phyloP scores from a whole-genome alignment of 345 rosid species.

The Eucalyptus polybractea region DNA sequence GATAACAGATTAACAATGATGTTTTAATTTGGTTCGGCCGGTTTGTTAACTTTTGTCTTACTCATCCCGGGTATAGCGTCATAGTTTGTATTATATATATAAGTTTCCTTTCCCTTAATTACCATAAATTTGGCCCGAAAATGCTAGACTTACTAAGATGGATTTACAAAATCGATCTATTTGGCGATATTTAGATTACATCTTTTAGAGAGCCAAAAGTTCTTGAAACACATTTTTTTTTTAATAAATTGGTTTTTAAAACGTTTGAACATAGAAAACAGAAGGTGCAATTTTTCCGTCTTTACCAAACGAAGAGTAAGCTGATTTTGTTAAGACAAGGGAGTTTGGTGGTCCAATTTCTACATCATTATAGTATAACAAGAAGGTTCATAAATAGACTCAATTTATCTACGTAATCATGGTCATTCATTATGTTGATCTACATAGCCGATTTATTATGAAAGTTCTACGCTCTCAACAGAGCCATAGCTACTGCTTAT shows the following conservation, averaged over 20 bases:
- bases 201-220: background rate
- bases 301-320: background rate
- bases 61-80: background rate
- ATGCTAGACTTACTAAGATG: background rate
- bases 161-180: background rate
- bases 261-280: background rate
- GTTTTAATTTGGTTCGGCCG: background rate
- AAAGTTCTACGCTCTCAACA: background rate
- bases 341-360: background rate
- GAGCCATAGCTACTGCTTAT: rapidly evolving
- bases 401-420: too few relatives aligned
- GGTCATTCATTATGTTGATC: too few relatives aligned
- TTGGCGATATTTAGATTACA: background rate
- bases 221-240: background rate
- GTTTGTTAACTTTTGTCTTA: background rate
- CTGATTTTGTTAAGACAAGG: background rate
- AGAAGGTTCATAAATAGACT: background rate
- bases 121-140: background rate
- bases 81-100: background rate
- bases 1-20: background rate
- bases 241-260: background rate
- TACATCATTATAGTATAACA: background rate
- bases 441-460: too few relatives aligned
- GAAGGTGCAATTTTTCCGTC: background rate
- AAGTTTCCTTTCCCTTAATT: background rate